Percentiles rank a stretch among this genome's conserved stretches.
These are phyloP conservation scores for Castanospermum australe DNA, from an alignment of 306 rosid species.

Conservation along the genomic window DNA sequence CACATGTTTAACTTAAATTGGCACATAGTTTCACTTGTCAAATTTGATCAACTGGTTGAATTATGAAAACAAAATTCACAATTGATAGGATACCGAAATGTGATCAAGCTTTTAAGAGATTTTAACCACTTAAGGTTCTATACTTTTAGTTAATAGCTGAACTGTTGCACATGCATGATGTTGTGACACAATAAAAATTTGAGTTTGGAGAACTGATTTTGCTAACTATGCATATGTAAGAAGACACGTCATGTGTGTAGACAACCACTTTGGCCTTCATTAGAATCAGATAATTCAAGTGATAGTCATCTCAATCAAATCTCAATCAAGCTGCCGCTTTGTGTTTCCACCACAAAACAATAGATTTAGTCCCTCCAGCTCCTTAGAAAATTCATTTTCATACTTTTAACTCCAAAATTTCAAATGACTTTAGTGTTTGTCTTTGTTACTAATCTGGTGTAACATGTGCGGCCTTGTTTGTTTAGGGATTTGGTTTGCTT, in stretches of 20 bases:
- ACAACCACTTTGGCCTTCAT: background rate
- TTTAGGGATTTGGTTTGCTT: background rate
- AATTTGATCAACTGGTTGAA: background rate
- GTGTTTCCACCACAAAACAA: background rate
- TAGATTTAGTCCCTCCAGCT: background rate
- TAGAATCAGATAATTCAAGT: background rate
- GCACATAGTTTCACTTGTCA: background rate
- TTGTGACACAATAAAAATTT: background rate
- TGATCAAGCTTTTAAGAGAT: background rate
- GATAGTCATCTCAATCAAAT: background rate
- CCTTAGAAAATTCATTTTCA: background rate
- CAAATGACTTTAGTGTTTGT: background rate
- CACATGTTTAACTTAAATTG: background rate
- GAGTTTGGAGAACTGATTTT: background rate
- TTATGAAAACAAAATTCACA: background rate
- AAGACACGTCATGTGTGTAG: background rate
- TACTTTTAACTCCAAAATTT: background rate
- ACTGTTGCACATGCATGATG: background rate
- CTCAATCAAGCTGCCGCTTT: background rate
- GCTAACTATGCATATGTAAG: background rate
- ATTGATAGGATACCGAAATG: background rate
- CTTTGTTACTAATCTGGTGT: background rate
- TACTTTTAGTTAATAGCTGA: background rate
- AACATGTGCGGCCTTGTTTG: background rate
- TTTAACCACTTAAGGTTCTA: background rate